Evolutionary conservation across 23 red algal genomes (phyloP).

Genomic region (Gracilariopsis chorda): DNA sequence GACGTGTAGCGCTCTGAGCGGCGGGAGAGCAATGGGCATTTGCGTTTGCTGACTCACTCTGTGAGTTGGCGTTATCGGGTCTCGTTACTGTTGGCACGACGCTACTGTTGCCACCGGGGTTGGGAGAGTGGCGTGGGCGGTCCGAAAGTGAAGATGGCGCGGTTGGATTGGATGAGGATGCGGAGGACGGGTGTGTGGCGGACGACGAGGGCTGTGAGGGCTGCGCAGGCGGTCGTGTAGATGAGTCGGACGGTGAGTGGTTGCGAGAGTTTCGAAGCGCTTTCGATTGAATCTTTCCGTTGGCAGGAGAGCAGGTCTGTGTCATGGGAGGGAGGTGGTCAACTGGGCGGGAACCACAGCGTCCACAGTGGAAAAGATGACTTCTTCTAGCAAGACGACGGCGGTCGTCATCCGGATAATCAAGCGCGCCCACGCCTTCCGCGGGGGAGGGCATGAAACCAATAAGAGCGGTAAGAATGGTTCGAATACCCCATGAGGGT

Average conservation of each 20-base stretch:
- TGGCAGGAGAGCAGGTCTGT: background rate
- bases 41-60: no score
- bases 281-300: background rate
- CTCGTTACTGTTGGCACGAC: background rate
- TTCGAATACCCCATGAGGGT: conserved; percentile 94
- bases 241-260: no score
- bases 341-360: conserved; percentile 38
- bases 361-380: conserved; percentile 37
- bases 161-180: background rate
- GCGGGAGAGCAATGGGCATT: background rate
- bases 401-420: conserved; percentile 80
- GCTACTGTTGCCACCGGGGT: no score
- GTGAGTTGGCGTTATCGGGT: background rate
- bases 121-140: background rate
- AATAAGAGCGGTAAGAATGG: conserved; percentile 93
- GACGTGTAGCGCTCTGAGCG: background rate
- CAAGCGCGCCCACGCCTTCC: conserved; percentile 78
- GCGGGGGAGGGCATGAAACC: conserved; percentile 90
- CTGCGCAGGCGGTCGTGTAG: background rate
- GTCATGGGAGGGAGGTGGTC: conserved; percentile 20
- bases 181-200: background rate
- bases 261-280: no score
- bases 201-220: background rate
- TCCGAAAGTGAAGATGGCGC: background rate
- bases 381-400: conserved; percentile 58